phyloP scores from a whole-genome alignment of 1,284 basidiomycete species.

The Thelephora terrestris region DNA sequence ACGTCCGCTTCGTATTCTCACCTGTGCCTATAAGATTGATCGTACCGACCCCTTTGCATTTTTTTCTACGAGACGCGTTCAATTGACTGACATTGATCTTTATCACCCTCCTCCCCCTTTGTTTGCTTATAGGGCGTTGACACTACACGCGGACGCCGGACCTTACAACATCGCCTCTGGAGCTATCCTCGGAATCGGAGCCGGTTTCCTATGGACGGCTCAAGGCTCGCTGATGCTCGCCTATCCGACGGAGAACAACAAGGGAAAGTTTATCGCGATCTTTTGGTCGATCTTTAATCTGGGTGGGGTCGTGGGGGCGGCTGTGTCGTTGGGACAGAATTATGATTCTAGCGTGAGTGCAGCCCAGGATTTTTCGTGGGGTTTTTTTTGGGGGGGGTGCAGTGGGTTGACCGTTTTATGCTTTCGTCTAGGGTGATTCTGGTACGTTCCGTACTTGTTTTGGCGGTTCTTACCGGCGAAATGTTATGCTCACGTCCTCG shows the following conservation, averaged over 20 bases:
- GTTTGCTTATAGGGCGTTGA: conserved; percentile 39
- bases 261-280: conserved; percentile 68
- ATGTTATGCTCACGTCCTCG: background rate
- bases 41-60: too few species aligned
- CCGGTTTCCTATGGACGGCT: conserved; percentile 79
- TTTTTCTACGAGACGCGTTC: too few species aligned
- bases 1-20: background rate
- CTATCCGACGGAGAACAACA: conserved; percentile 70
- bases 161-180: conserved; percentile 70
- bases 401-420: conserved; percentile 2
- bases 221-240: conserved; percentile 80
- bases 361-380: background rate
- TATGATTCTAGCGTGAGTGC: conserved; percentile 29
- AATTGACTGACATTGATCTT: too few species aligned
- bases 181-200: conserved; percentile 75
- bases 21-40: too few species aligned
- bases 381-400: background rate
- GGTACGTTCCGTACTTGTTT: conserved; percentile 15
- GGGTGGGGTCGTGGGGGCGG: conserved; percentile 53
- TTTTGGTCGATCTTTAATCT: conserved; percentile 67
- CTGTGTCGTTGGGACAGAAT: conserved; percentile 46
- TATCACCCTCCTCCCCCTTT: background rate
- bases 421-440: conserved; percentile 17
- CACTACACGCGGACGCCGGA: conserved; percentile 50
- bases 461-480: background rate